Evolutionary conservation across 2,329 filamentous ascomycete species (phyloP), one percentile per base, ranked within the genome.

Genomic region (Sclerotinia minor): DNA sequence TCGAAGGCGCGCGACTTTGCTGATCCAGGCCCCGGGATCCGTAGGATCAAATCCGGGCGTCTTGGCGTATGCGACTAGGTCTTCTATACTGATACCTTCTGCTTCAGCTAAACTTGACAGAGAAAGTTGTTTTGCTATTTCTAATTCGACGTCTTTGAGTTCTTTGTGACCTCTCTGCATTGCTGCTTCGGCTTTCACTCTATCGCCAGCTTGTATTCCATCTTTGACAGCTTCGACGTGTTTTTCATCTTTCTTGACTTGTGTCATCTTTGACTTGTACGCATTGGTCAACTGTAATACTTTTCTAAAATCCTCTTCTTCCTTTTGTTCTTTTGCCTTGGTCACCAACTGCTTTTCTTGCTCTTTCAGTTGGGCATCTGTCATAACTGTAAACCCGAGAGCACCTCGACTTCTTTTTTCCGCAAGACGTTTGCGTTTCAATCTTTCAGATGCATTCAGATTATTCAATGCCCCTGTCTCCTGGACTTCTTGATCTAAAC

Each of bases 401-500:
- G 29, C 11, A 38, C 59, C 59, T 35, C 29, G 59, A 19, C 19
- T 50, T 17, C 59, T 15, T 26, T 21, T 50, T 26, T 50, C 45
- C 0, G 59, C 45, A 4, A 61, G 35, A 26, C 59, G 59, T 38
- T 50, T 50, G 6, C 59, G 59, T 50, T 61, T 61, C 29, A 50
- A 26, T 61, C 59, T 50, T 38, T 50, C 59, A 24, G 59, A 61
- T 2, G 59, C 59, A 26, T 61, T 50, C 13, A 38, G 59, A 5
- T 38, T 35, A 24, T 61, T 50, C 59, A 50, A 21, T 15, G 59
- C 45, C 24, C 21, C 32, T 32, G 29, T 26, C 26, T 50, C 59
- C 11, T 50, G 59, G 21, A 38, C 45, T 38, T 61, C 59, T 26
- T 50, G 29, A 5, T 38, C 21, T 15, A 61, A 38, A 29, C 59